Conservation (phyloP, 176 grass and related monocot species). For the Carex cristatella region DNA sequence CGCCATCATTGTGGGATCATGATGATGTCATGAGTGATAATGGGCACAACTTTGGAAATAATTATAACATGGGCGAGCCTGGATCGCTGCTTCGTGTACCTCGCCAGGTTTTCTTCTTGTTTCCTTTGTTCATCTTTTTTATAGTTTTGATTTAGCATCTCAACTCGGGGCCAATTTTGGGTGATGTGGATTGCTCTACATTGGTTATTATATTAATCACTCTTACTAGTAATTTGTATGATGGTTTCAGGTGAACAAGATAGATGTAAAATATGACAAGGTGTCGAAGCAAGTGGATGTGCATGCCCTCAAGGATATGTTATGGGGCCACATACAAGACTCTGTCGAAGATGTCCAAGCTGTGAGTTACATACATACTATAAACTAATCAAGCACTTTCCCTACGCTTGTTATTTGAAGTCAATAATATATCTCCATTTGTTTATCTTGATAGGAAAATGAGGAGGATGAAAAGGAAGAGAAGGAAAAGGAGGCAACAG, state of each 20-base stretch:
- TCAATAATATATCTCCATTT: not conserved
- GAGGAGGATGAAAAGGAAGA: not conserved
- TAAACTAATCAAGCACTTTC: not conserved
- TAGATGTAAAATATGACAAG: conserved; percentile 90
- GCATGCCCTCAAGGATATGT: conserved; percentile 87
- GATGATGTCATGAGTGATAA: conserved; percentile 44
- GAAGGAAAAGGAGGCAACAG: conserved; percentile 23
- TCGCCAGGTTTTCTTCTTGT: conserved; percentile 53
- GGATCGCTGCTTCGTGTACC: conserved; percentile 66
- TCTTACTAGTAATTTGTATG: not conserved
- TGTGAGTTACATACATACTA: conserved; percentile 27
- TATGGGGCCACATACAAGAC: conserved; percentile 83
- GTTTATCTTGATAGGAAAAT: not conserved
- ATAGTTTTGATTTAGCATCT: not conserved
- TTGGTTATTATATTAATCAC: not conserved
- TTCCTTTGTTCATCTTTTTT: not conserved
- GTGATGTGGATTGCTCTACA: not conserved
- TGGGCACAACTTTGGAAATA: conserved; percentile 46
- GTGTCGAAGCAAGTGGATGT: conserved; percentile 98
- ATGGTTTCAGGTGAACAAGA: conserved; percentile 66
- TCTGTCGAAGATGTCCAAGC: conserved; percentile 35
- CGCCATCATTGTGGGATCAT: conserved; percentile 60
- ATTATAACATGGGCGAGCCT: conserved; percentile 42
- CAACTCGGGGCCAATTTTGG: not conserved
- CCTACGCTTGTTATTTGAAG: not conserved